phyloP scores from a whole-genome alignment of 306 rosid genomes.

The Trifolium dubium region DNA sequence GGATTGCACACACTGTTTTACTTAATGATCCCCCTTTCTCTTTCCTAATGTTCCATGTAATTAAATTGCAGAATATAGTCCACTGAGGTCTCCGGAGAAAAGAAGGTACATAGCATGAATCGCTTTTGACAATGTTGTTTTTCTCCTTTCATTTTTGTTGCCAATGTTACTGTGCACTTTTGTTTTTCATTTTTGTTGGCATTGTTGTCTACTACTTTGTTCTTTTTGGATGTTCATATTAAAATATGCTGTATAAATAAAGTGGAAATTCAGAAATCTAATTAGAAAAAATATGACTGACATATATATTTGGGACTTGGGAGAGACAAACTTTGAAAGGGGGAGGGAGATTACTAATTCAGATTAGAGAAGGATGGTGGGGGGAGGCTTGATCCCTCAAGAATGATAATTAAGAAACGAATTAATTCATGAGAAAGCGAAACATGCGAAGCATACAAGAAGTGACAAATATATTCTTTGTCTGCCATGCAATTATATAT shows the following conservation, averaged over 20 bases:
- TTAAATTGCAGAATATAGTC: constrained; percentile 71
- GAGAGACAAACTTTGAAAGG: constrained; percentile 20
- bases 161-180: constrained; percentile 21
- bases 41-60: constrained; percentile 47
- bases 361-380: constrained; percentile 21
- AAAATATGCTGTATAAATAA: constrained; percentile 20
- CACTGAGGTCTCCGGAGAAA: constrained; percentile 65
- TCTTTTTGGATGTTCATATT: constrained; percentile 17
- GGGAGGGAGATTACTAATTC: constrained; percentile 23
- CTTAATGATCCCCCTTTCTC: constrained; percentile 25
- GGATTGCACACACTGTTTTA: constrained; percentile 26
- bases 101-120: constrained; percentile 54
- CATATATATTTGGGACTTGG: constrained; percentile 13
- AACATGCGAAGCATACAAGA: constrained; percentile 8
- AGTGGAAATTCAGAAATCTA: constrained; percentile 5
- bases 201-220: constrained; percentile 25
- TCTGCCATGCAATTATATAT: constrained; percentile 25
- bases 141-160: constrained; percentile 7
- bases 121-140: constrained; percentile 21
- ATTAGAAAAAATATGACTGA: constrained; percentile 18
- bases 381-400: constrained; percentile 1
- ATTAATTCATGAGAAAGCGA: constrained; percentile 19
- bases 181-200: constrained; percentile 26
- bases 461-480: constrained; percentile 3
- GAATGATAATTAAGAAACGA: constrained; percentile 19